Base-by-base conservation (phyloP, 192 early-diverging fungal genomes). In the Backusella liffmaniae region DNA sequence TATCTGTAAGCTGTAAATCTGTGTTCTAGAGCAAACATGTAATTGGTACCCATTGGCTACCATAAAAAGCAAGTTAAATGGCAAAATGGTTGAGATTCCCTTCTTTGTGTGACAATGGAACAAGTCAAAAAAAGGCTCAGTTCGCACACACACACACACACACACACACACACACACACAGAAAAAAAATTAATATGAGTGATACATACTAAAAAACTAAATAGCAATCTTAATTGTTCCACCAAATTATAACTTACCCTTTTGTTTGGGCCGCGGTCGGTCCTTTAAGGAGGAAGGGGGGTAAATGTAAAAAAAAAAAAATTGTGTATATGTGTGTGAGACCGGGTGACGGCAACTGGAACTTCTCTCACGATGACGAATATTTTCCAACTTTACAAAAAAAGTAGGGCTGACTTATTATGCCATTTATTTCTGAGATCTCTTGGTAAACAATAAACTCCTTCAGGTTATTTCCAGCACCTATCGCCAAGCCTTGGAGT, bases 51-150 rank as follows among this genome's bases (percentile, higher is more conserved):
- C 56, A 62, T 62, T 62, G 56, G 26, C 56, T 62, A 13, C 56
- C 56, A 62, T 62, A 62, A 62, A 29, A 62, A 62, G 56, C 56
- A 62, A 62, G 56, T 62, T 29, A 7, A 62, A 62, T 62, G 56
- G 56, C 56, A 62, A 62, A 62, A 62, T 26, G 26, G 56, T 62
- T 62, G 56, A 62, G 56, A 62, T 62, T 62, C 21, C 56, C 12
- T 62, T 62, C 23, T 62, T 23, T 62, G 56, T 62, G 4, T 10
- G 56, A 62, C 56, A 62, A 62, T 62, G 56, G 56, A 62, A 62
- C 56, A 62, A 62, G 56, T 62, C 56, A 62, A 62, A 62, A 56
- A 56, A 62, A 62, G 56, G 56, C 56, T 62, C 56, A 29, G 56
- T 62, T 62, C 56, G 56, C 56, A 62, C 56, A 62, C 56, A 62